Conservation (phyloP, 1,139 yeast genomes). For the Yamadazyma friedrichii region DNA sequence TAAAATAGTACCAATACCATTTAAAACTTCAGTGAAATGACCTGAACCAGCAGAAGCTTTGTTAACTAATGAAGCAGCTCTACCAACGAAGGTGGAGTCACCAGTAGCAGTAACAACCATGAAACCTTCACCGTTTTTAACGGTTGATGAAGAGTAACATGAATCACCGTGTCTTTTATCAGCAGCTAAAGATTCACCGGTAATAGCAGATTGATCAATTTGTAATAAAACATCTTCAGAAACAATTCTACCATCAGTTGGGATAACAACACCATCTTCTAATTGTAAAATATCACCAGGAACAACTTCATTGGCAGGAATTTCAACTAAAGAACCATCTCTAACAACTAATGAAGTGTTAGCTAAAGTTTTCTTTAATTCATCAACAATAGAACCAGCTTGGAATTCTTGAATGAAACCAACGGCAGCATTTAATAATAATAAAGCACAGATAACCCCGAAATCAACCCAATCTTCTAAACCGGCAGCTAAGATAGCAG, state of each 20-base stretch:
- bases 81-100: constrained; percentile 89
- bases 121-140: constrained; percentile 95
- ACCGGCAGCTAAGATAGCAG: constrained; percentile 97
- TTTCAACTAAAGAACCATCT: constrained; percentile 74
- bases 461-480: constrained; percentile 98
- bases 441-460: constrained; percentile 93
- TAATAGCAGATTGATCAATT: constrained; percentile 96
- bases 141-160: constrained; percentile 91
- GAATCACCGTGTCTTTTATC: constrained; percentile 90
- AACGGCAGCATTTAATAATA: constrained; percentile 85
- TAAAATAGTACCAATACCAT: constrained; percentile 94
- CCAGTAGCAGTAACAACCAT: constrained; percentile 96
- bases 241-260: constrained; percentile 93
- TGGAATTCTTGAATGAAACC: constrained; percentile 98
- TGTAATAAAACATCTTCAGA: constrained; percentile 87
- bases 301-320: constrained; percentile 79
- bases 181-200: constrained; percentile 97
- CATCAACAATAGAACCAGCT: constrained; percentile 96
- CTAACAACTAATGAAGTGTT: constrained; percentile 85
- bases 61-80: constrained; percentile 96
- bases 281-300: constrained; percentile 91
- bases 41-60: constrained; percentile 92
- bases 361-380: constrained; percentile 89
- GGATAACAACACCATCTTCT: constrained; percentile 93
- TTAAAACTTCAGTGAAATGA: constrained; percentile 96